Base-by-base conservation (phyloP, 805 yeast species). In the Saccharomyces jurei region DNA sequence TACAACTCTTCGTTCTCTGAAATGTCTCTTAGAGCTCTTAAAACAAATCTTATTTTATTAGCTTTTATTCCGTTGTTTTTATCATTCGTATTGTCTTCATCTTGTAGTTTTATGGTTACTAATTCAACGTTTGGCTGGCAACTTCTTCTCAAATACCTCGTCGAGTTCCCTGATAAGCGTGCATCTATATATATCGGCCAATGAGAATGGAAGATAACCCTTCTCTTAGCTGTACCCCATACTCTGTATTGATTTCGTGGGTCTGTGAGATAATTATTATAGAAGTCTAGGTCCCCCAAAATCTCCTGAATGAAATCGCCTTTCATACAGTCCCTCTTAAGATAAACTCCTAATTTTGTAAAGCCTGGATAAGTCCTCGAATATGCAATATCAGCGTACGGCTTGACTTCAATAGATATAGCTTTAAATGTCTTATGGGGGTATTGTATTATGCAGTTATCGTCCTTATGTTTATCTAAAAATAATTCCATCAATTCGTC, bases 91-190 rank as follows among this genome's bases (percentile, higher is more conserved):
- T 65, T 60, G 4, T 65, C 71, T 14, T 60, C 58, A 5, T 61
- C 53, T 4, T 65, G 69, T 17, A 73, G 58, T 26, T 72, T 62
- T 0, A 80, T 67, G 2, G 87, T 76, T 46, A 75, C 76, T 28
- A 92, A 70, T 56, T 77, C 81, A 63, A 90, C 84, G 68, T 89
- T 90, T 6, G 96, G 89, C 13, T 78, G 70, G 62, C 97, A 88
- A 6, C 90, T 75, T 57, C 86, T 81, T 54, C 97, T 75, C 26
- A 89, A 74, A 65, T 87, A 92, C 51, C 96, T 71, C 0, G 90
- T 75, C 32, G 78, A 76, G 60, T 89, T 87, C 0, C 97, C 98
- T 0, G 96, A 96, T 46, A 83, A 79, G 54, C 97, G 77, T 30
- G 91, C 80, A 70, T 91, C 97, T n/a, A 91, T 73, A 3, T 80